phyloP scores from a whole-genome alignment of 108 stramenopile species.

The Licmophora abbreviata region DNA sequence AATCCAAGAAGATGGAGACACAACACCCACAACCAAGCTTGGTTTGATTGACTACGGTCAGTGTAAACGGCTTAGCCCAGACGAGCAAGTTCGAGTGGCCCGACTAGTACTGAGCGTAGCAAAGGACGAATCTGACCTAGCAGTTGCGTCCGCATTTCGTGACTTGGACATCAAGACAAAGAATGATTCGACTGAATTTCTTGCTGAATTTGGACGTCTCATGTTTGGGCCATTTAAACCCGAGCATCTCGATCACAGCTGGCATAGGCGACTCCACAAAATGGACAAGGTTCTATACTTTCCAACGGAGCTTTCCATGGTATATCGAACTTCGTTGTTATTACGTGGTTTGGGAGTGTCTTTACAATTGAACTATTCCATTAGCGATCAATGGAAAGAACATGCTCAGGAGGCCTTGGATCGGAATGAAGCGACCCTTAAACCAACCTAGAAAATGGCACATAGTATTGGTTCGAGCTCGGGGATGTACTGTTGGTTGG shows the following conservation, averaged over 20 bases:
- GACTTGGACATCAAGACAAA: slow-evolving; percentile 51
- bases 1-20: not conserved
- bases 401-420: slow-evolving; percentile 32
- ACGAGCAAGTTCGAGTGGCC: slow-evolving; percentile 50
- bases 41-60: slow-evolving; percentile 72
- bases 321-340: slow-evolving; percentile 57
- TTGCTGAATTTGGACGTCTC: slow-evolving; percentile 57
- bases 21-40: slow-evolving; percentile 14
- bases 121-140: slow-evolving; percentile 48
- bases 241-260: slow-evolving; percentile 42
- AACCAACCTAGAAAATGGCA: too few relatives aligned
- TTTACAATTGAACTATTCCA: slow-evolving; percentile 57
- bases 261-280: slow-evolving; percentile 56
- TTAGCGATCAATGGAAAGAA: slow-evolving; percentile 53
- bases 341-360: slow-evolving; percentile 64
- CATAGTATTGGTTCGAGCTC: too few relatives aligned
- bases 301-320: slow-evolving; percentile 65
- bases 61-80: slow-evolving; percentile 40
- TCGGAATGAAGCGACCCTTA: too few relatives aligned
- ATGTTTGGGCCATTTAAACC: slow-evolving; percentile 65
- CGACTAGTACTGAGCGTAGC: slow-evolving; percentile 59
- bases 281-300: slow-evolving; percentile 60
- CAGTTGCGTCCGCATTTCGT: slow-evolving; percentile 54
- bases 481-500: too few relatives aligned
- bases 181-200: slow-evolving; percentile 57